Percentiles rank a stretch among this genome's conserved stretches.
Evolutionary conservation across 352 stramenopile genomes (phyloP).

Genomic region (Globisporangium iwayamae): DNA sequence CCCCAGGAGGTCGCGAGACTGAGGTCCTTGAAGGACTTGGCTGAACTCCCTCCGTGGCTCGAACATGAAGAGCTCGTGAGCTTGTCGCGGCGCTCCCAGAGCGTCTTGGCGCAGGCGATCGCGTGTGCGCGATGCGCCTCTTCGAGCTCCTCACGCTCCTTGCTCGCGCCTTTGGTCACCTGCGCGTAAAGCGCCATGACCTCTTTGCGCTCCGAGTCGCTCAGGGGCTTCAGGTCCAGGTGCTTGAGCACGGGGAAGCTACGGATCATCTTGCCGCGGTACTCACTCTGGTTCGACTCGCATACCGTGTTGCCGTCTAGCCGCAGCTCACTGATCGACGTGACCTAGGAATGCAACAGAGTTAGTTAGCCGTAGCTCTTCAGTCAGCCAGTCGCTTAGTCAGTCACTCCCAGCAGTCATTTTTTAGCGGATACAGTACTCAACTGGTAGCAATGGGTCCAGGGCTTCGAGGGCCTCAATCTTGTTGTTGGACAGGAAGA

Average conservation of each 20-base stretch:
- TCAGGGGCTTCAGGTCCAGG: constrained; percentile 80
- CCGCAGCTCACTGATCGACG: constrained; percentile 79
- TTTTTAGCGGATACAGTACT: not conserved
- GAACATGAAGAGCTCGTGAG: not conserved
- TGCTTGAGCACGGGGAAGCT: constrained; percentile 76
- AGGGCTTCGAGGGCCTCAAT: constrained; percentile 69
- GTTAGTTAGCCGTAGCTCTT: not conserved
- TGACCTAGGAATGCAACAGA: constrained; percentile 21
- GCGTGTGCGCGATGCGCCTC: constrained; percentile 38
- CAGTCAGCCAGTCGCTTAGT: not conserved
- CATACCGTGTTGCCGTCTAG: constrained; percentile 83
- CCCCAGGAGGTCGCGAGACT: constrained; percentile 9
- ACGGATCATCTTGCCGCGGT: constrained; percentile 67
- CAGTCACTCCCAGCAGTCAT: too few species aligned
- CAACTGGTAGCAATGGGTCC: constrained; percentile 62
- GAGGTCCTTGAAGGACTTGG: constrained; percentile 3
- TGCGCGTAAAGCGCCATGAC: constrained; percentile 27
- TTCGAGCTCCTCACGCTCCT: constrained; percentile 47
- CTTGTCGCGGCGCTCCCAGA: constrained; percentile 34
- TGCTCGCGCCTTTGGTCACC: constrained; percentile 25
- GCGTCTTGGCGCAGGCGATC: constrained; percentile 39
- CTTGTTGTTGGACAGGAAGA: constrained; percentile 92
- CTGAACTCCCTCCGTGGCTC: not conserved
- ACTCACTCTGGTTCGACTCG: constrained; percentile 42
- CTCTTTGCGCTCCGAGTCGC: constrained; percentile 71